Percentiles rank a stretch among this genome's conserved stretches.
Conservation (phyloP, 768 basidiomycete genomes). For the Phaeolepiota aurea region DNA sequence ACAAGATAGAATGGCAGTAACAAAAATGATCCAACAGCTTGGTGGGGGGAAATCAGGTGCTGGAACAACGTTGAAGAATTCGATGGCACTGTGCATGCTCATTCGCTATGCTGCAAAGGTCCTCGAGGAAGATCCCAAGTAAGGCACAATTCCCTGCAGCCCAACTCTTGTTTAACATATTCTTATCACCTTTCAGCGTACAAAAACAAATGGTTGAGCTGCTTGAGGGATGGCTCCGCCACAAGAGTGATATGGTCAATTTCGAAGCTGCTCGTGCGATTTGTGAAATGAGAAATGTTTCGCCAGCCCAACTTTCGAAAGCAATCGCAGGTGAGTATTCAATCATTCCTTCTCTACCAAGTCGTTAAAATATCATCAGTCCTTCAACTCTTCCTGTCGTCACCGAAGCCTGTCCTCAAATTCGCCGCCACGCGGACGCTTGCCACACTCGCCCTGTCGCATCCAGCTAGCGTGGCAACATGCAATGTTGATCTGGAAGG, state of each 20-base stretch:
- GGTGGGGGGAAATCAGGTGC: constrained; percentile 82
- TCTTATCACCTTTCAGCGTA: constrained; percentile 63
- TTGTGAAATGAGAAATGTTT: constrained; percentile 89
- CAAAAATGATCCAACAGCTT: constrained; percentile 98
- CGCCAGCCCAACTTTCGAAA: constrained; percentile 69
- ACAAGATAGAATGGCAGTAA: constrained; percentile 98
- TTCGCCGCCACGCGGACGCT: constrained; percentile 97
- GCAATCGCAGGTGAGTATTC: constrained; percentile 75
- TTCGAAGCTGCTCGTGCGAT: constrained; percentile 96
- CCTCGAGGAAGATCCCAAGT: constrained; percentile 99
- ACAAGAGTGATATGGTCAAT: constrained; percentile 99
- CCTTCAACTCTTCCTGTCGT: constrained; percentile 91
- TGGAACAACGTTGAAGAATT: constrained; percentile 82
- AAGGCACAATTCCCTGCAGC: no score
- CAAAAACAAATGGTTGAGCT: constrained; percentile 91
- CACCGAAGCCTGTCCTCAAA: constrained; percentile 90
- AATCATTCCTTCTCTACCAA: not conserved
- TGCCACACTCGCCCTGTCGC: constrained; percentile 77
- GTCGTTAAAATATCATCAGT: constrained; percentile 50
- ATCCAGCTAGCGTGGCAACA: constrained; percentile 79
- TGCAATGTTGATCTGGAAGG: constrained; percentile 97
- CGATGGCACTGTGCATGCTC: constrained; percentile 97
- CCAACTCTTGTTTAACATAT: no score
- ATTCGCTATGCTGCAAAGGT: constrained; percentile 98
- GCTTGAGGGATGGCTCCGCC: constrained; percentile 89